Conservation (phyloP, 2,329 filamentous ascomycete genomes). For the Microdochium nivale region DNA sequence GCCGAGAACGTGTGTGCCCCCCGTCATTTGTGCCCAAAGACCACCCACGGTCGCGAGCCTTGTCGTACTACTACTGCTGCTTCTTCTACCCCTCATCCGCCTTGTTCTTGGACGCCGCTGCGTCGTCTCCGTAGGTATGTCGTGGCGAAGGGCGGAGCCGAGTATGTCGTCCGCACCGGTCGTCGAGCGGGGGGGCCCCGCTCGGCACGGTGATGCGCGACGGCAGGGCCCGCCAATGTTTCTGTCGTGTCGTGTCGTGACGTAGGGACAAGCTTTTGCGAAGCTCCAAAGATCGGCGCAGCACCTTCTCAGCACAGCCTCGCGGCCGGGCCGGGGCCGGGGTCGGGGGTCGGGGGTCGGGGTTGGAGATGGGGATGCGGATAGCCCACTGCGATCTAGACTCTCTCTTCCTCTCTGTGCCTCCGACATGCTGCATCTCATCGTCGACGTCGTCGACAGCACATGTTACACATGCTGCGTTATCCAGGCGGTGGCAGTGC, state of each 20-base stretch:
- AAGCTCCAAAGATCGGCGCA: too few species aligned
- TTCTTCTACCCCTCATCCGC: neutral
- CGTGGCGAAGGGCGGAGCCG: slow-evolving; percentile 45
- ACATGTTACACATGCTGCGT: too few species aligned
- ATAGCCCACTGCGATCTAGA: too few species aligned
- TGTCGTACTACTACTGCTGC: neutral
- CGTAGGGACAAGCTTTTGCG: too few species aligned
- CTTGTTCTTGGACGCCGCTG: slow-evolving; percentile 1
- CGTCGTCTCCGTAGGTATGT: slow-evolving; percentile 59
- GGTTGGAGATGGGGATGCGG: too few species aligned
- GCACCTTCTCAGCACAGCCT: too few species aligned
- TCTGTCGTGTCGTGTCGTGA: neutral
- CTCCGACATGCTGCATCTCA: too few species aligned
- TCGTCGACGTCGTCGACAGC: neutral
- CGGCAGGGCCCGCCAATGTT: slow-evolving; percentile 32
- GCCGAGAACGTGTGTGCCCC: slow-evolving; percentile 7
- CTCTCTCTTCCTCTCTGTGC: too few species aligned
- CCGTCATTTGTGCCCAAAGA: slow-evolving; percentile 60
- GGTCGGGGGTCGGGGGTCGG: too few species aligned
- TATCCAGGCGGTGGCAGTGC: slow-evolving; percentile 1
- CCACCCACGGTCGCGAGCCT: slow-evolving; percentile 22
- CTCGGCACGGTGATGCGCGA: slow-evolving; percentile 32
- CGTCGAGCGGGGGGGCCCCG: slow-evolving; percentile 19
- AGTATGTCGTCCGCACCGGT: slow-evolving; percentile 51
- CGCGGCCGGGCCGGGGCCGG: too few species aligned